phyloP scores from a whole-genome alignment of 805 yeast genomes.

The Myxozyma melibiosi region DNA sequence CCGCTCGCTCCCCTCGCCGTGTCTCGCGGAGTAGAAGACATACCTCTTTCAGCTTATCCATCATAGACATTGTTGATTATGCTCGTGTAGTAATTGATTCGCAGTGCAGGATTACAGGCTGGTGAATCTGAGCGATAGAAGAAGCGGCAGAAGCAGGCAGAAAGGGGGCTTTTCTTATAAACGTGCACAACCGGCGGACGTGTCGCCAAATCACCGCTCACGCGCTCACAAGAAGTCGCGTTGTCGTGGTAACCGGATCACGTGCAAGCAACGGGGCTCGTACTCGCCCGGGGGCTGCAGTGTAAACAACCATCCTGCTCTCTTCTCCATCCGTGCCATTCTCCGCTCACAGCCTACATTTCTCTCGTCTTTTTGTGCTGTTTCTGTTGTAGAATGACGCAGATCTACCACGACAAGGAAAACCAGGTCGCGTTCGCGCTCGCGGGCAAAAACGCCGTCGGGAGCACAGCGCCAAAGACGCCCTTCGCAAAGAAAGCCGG shows the following conservation, averaged over 20 bases:
- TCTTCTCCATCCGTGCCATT: too few species aligned
- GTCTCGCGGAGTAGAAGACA: too few species aligned
- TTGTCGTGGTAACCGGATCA: neutral
- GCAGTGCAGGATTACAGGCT: neutral
- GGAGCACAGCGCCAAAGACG: constrained; percentile 22
- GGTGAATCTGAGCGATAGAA: neutral
- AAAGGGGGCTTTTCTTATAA: neutral
- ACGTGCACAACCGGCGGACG: too few species aligned
- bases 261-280: neutral
- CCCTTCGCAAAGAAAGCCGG: constrained; percentile 20
- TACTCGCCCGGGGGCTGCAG: neutral
- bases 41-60: constrained; percentile 57
- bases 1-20: too few species aligned
- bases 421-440: constrained; percentile 12
- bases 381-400: constrained; percentile 14
- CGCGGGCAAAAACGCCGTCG: neutral
- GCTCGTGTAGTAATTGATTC: neutral
- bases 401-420: constrained; percentile 29
- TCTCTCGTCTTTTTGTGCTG: too few species aligned
- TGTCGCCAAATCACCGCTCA: neutral
- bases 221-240: neutral
- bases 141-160: neutral
- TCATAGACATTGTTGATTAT: constrained; percentile 36
- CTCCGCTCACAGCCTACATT: too few species aligned
- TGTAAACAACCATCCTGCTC: neutral